Base-by-base conservation (phyloP, 2,329 filamentous ascomycete genomes). In the Trichophyton schoenleinii region DNA sequence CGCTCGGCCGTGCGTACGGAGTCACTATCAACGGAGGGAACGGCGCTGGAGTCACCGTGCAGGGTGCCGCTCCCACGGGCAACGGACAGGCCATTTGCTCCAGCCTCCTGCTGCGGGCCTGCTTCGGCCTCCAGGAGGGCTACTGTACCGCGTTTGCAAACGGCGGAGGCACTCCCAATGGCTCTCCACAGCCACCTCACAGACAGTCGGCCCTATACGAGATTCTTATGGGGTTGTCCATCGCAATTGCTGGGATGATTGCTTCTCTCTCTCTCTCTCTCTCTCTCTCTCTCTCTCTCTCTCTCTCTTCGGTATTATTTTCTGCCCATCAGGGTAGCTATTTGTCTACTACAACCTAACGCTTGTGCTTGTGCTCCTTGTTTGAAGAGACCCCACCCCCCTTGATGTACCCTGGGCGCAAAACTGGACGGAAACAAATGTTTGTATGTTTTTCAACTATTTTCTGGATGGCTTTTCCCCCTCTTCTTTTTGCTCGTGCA, bases 1-100 rank as follows among this genome's bases (percentile, higher is more conserved):
- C 75, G 34, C 71, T 83, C 63, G 78, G 77, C 28, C 78, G 75
- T n/a, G 74, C 74, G 1, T 77, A 79, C 60, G 80, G 77, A 31
- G 79, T 83, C 34, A 82, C 80, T 1, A 72, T 83, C 25, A 75
- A 70, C 2, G 80, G 76, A 7, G 72, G 72, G 2, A 68, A 67
- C 18, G 79, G 78, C n/a, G 77, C 71, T 15, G 80, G 80, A 15
- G 74, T 77, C 9, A 82, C 80, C 5, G 77, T 81, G 8, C 66
- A 70, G 57, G 77, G 75, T 22, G 70, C 72, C 11, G 75, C 75
- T 2, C 72, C 76, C 9, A 72, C 77, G 9, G 69, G 71, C 4
- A 67, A 72, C 46, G 76, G 73, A 15, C 71, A 71, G 42, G 75
- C 75, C 13, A 75, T 77, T 18, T 80, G 78, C 63, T 76, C 74